Evolutionary conservation across 441 rosid species (phyloP).

Genomic region (Brassica balearica): DNA sequence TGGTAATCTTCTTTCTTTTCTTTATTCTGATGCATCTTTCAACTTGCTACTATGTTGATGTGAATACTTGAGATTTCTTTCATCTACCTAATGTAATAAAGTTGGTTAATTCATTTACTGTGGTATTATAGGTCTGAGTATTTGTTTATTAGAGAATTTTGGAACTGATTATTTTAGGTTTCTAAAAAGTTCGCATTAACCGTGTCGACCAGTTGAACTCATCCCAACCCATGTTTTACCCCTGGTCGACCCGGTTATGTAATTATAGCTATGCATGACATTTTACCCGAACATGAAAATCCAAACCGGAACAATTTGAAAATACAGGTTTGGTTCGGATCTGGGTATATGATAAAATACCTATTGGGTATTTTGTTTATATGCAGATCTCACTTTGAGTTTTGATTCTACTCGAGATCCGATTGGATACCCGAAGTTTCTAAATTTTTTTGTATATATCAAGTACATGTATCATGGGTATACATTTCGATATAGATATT

Average conservation of each 20-base stretch:
- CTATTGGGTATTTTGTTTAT: too few relatives aligned
- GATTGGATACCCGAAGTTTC: background rate
- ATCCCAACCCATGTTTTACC: background rate
- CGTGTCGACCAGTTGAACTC: background rate
- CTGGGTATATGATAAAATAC: too few relatives aligned
- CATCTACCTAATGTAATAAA: background rate
- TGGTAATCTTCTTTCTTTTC: background rate
- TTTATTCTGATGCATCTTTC: background rate
- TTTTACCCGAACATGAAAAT: background rate
- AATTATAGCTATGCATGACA: background rate
- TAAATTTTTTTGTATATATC: background rate
- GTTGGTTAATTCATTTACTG: background rate
- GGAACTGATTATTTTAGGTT: too few relatives aligned
- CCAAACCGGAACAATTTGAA: too few relatives aligned
- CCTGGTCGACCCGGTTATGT: background rate
- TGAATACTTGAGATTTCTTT: background rate
- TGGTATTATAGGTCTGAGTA: background rate
- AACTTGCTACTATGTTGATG: slow-evolving; percentile 1
- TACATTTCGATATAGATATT: too few relatives aligned
- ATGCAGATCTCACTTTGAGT: too few relatives aligned
- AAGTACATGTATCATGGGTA: background rate
- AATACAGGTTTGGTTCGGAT: too few relatives aligned
- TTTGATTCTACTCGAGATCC: background rate
- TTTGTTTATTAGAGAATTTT: background rate
- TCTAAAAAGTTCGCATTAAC: background rate